A percentile compares a stretch with the other conserved stretches of the same genome.
These are phyloP conservation scores for Starmera pachycereana DNA, from an alignment of 805 yeast genomes.

Conservation along the genomic window DNA sequence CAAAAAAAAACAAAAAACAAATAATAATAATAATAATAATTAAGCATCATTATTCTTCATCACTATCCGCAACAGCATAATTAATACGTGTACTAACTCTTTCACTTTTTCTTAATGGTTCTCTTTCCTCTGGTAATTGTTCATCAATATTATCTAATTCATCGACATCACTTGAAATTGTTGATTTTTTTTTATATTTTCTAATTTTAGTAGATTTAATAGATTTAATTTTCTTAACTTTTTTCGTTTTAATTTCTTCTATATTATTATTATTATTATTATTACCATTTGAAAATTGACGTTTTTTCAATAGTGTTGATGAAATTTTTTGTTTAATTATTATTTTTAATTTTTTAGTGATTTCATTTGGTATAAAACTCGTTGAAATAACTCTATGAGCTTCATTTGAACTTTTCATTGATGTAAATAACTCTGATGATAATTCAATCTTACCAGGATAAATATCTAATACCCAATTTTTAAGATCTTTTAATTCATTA, in stretches of 20 bases:
- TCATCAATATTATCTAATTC: slow-evolving; percentile 10
- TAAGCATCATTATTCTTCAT: too few species aligned
- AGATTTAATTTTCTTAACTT: slow-evolving; percentile 10
- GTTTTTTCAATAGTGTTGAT: slow-evolving; percentile 14
- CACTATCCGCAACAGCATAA: slow-evolving; percentile 19
- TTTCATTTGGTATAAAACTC: slow-evolving; percentile 42
- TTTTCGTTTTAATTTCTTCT: slow-evolving; percentile 8
- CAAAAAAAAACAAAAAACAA: too few species aligned
- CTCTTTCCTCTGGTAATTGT: slow-evolving; percentile 1
- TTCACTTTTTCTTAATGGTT: slow-evolving; percentile 33
- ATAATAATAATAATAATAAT: too few species aligned
- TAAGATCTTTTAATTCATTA: slow-evolving; percentile 43
- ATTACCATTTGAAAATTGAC: slow-evolving; percentile 1
- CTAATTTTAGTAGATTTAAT: slow-evolving; percentile 5
- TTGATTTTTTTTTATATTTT: slow-evolving; percentile 6
- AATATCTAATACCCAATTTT: slow-evolving; percentile 61
- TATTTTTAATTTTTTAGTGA: slow-evolving; percentile 26
- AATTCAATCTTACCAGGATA: slow-evolving; percentile 75
- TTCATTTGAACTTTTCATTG: slow-evolving; percentile 45
- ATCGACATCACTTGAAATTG: slow-evolving; percentile 10
- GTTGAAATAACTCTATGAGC: slow-evolving; percentile 47
- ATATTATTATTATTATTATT: too few species aligned
- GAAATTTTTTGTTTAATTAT: slow-evolving; percentile 24
- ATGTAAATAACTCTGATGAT: slow-evolving; percentile 60
- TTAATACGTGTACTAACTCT: slow-evolving; percentile 25